Conservation (phyloP, 768 basidiomycete species). For the Phylloporus sp. region DNA sequence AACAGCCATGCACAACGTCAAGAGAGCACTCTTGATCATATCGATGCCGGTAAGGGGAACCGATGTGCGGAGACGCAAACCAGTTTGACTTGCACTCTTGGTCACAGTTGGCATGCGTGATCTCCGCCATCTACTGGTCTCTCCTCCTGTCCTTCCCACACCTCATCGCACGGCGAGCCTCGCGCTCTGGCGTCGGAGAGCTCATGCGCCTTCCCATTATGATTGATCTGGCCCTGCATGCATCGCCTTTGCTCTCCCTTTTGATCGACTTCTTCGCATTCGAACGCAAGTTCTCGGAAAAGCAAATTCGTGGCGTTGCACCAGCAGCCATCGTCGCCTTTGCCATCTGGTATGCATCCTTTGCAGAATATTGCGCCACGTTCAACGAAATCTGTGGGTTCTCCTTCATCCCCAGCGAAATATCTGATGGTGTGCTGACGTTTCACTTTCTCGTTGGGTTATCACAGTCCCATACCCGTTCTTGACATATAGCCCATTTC, state of each 20-base stretch:
- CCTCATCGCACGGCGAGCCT: slow-evolving; percentile 43
- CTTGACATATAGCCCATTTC: slow-evolving; percentile 55
- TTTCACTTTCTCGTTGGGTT: background rate
- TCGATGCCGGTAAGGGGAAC: slow-evolving; percentile 53
- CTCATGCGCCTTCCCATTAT: slow-evolving; percentile 44
- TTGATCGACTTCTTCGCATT: slow-evolving; percentile 66
- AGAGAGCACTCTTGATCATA: slow-evolving; percentile 57
- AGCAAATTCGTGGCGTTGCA: slow-evolving; percentile 7
- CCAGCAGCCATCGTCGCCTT: slow-evolving; percentile 21
- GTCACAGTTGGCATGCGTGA: slow-evolving; percentile 40
- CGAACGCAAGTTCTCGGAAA: slow-evolving; percentile 50
- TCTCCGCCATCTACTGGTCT: slow-evolving; percentile 67
- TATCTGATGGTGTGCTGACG: background rate
- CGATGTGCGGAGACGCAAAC: background rate
- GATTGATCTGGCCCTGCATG: slow-evolving; percentile 65
- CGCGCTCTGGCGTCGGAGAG: background rate
- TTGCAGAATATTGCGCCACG: slow-evolving; percentile 64
- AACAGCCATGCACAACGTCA: slow-evolving; percentile 36
- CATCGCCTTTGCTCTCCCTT: slow-evolving; percentile 53
- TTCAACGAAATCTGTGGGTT: slow-evolving; percentile 61
- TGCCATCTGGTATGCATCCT: slow-evolving; percentile 50
- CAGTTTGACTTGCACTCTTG: background rate
- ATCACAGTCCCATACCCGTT: slow-evolving; percentile 81
- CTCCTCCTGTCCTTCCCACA: slow-evolving; percentile 52
- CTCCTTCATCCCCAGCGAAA: background rate